phyloP scores from a whole-genome alignment of 768 basidiomycete genomes.

The Phylloporus sp. region DNA sequence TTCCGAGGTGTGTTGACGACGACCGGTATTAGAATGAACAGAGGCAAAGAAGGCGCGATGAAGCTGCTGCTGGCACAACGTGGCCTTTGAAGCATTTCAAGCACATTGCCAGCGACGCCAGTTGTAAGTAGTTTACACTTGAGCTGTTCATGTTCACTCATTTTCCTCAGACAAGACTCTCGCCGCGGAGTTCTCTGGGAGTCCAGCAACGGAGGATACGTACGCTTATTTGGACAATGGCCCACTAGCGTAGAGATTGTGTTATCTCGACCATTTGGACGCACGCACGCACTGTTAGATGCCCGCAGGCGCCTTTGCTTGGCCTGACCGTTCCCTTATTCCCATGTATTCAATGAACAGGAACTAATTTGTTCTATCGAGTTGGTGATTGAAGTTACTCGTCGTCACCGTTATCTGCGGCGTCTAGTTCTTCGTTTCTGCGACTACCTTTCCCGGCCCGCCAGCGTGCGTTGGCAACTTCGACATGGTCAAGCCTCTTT shows the following conservation, averaged over 20 bases:
- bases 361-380: constrained; percentile 10
- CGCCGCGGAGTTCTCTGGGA: constrained; percentile 54
- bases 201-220: constrained; percentile 68
- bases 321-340: constrained; percentile 8
- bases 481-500: constrained; percentile 63
- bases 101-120: constrained; percentile 61
- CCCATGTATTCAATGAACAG: constrained; percentile 10
- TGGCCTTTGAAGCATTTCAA: constrained; percentile 81
- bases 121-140: constrained; percentile 48
- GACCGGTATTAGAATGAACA: constrained; percentile 72
- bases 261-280: background rate
- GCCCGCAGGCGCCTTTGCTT: constrained; percentile 15
- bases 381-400: constrained; percentile 5
- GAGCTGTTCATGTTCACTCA: background rate
- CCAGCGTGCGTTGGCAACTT: constrained; percentile 77
- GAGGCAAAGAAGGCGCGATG: constrained; percentile 81
- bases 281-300: constrained; percentile 7
- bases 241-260: constrained; percentile 23
- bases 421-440: constrained; percentile 34
- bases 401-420: background rate
- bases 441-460: constrained; percentile 57
- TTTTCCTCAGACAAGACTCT: constrained; percentile 51
- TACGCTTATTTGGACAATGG: constrained; percentile 66
- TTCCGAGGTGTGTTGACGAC: background rate
- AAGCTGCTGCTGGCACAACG: constrained; percentile 59